A percentile compares a stretch with the other conserved stretches of the same genome.
Conservation (phyloP, 164 flowering plant species). For the Vitis cinerea region DNA sequence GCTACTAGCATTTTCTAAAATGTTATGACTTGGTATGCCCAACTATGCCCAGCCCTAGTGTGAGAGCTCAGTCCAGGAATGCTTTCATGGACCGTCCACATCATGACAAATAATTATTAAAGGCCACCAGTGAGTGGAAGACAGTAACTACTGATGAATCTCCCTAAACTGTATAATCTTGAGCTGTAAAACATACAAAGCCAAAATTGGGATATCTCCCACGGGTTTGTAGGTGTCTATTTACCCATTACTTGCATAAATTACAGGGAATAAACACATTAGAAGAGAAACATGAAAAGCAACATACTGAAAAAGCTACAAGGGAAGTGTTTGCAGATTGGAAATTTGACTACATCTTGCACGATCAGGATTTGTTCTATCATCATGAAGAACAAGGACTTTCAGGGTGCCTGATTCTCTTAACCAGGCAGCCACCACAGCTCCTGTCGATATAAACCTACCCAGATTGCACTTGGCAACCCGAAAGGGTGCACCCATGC, state of each 20-base stretch:
- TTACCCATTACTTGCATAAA: not conserved
- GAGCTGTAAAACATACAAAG: too few relatives aligned
- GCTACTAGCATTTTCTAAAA: too few relatives aligned
- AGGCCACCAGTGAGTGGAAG: too few relatives aligned
- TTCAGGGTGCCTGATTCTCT: slow-evolving; percentile 72
- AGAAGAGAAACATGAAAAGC: slow-evolving; percentile 1
- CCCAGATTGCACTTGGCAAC: slow-evolving; percentile 85
- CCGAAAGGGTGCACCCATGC: slow-evolving; percentile 88
- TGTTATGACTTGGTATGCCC: too few relatives aligned
- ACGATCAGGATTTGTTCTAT: slow-evolving; percentile 35
- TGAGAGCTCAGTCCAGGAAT: too few relatives aligned
- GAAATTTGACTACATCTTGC: slow-evolving; percentile 24
- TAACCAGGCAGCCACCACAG: slow-evolving; percentile 85
- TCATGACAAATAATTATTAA: too few relatives aligned
- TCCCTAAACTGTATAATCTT: too few relatives aligned
- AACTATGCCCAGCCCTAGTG: too few relatives aligned
- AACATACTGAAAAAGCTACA: slow-evolving; percentile 26
- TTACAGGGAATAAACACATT: slow-evolving; percentile 1
- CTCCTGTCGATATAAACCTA: slow-evolving; percentile 77
- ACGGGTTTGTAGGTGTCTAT: not conserved
- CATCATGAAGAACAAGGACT: slow-evolving; percentile 82
- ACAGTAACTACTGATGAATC: too few relatives aligned
- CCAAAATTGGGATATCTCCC: too few relatives aligned
- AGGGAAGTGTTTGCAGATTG: slow-evolving; percentile 31
- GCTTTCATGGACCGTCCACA: too few relatives aligned